Evolutionary conservation across 1,284 basidiomycete species (phyloP), one percentile per base, ranked within the genome.

Genomic region (Rhodotorula sp.): DNA sequence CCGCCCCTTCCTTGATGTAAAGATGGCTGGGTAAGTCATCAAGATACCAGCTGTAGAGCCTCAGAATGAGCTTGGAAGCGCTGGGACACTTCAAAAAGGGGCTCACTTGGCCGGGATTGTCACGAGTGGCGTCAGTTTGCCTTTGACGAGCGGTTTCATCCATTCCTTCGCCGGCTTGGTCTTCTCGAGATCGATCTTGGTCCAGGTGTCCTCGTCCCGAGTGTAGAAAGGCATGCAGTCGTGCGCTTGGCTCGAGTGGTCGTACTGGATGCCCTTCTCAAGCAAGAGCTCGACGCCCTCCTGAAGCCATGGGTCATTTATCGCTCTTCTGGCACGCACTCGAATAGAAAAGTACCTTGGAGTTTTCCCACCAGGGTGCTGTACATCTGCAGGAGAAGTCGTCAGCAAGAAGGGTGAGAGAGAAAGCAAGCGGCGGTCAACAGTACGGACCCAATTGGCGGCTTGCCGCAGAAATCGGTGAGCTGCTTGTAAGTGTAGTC

Each of bases 341-440:
- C 37, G 12, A 37, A 1, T 10, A 37, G 8, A 1, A 37, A 37
- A 6, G 6, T 37, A 37, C 37, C 46, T 62, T 62, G 20, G 48
- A 54, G 4, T 60, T 87, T 79, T 91, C 89, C 88, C 89, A 91
- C 88, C 89, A 91, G 88, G 15, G 89, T 88, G 48, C 90, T 88
- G 67, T 83, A 83, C 22, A 87, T 7, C 51, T 53, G n/a, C 14
- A 26, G 24, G n/a, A 14, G 37, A 37, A 37, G 37, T 12, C 10
- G 8, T 37, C 37, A 37, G 37, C 37, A 12, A 37, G 12, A 37
- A 33, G 37, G 37, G 37, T 10, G 37, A 37, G 37, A 37, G 10
- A 37, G 37, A n/a, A n/a, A n/a, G n/a, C n/a, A n/a, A n/a, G n/a
- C n/a, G n/a, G n/a, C n/a, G n/a, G n/a, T n/a, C n/a, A n/a, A n/a